Base-by-base conservation (phyloP, 2,329 filamentous ascomycete genomes). In the Alternaria sp. region DNA sequence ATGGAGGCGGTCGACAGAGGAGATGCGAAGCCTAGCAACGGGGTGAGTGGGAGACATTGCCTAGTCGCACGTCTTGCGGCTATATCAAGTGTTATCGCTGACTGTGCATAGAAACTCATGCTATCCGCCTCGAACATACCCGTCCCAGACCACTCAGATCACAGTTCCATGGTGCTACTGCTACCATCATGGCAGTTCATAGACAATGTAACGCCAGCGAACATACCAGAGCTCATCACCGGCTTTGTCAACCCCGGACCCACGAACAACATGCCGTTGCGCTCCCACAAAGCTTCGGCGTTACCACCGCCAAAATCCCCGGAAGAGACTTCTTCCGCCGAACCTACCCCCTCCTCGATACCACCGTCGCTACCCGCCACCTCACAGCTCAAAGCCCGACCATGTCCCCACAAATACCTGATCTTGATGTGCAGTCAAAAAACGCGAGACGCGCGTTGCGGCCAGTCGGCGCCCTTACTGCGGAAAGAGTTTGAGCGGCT, bases 361-460 rank as follows among this genome's bases (percentile, higher is more conserved):
- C 64, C 72, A 14, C 64, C 67, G 67, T 69, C 66, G 4, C 68
- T 76, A 6, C 68, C 81, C 4, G 66, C 72, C 0, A 22, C 61
- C 7, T 69, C 80, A 2, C 70, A 76, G 4, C 81, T 91, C 36
- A 83, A 80, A 32, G 82, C 88, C 20, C 87, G 88, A 6, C 85
- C 90, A 5, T 94, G 89, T 67, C 93, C 93, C 4, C 94, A 98
- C 83, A 86, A 87, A 62, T 93, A 90, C 66, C 86, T 98, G 26
- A 93, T 99, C 73, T 87, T 99, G 51, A 89, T 99, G 74, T 99
- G 95, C 83, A 96, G 92, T 46, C 95, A 98, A 76, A 89, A 88
- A 73, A 97, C 93, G n/a, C 91, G 95, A 63, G 95, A 98, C 78
- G 94, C 92, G 0, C 91, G 95, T 70, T 98, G 95, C 77, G 95